Percentiles rank a stretch among this genome's conserved stretches.
These are phyloP conservation scores for Balakata baccata DNA, from an alignment of 345 rosid species.

Conservation along the genomic window DNA sequence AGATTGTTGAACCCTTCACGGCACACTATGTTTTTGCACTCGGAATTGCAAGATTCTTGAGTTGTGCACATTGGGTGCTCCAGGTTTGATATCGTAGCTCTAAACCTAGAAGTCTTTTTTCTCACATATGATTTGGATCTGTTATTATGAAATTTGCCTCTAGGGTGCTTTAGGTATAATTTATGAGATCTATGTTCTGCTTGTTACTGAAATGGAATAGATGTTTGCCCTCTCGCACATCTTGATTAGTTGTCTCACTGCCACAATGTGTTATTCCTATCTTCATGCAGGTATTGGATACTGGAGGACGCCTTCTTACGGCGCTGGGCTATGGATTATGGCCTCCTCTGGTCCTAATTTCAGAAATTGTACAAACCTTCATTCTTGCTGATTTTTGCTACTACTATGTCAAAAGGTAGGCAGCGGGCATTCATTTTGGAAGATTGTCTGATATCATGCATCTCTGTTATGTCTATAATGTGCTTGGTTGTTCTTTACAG, in stretches of 20 bases:
- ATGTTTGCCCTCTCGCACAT: no score
- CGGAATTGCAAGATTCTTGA: slow-evolving; percentile 31
- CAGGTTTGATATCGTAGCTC: slow-evolving; percentile 21
- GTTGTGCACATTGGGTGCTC: slow-evolving; percentile 33
- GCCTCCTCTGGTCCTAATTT: slow-evolving; percentile 29
- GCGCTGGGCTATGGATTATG: slow-evolving; percentile 31
- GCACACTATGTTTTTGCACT: slow-evolving; percentile 35
- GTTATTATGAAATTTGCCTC: not conserved
- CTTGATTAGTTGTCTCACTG: not conserved
- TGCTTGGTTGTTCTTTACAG: slow-evolving; percentile 15
- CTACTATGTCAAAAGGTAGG: slow-evolving; percentile 28
- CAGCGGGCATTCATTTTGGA: not conserved
- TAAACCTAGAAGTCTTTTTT: not conserved
- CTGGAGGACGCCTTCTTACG: slow-evolving; percentile 21
- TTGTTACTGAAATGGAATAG: no score
- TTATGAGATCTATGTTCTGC: no score
- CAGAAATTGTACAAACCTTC: slow-evolving; percentile 31
- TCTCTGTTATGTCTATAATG: not conserved
- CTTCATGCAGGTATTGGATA: slow-evolving; percentile 23
- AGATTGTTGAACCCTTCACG: slow-evolving; percentile 35
- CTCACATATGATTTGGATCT: not conserved
- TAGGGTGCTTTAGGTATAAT: no score
- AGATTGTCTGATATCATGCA: not conserved
- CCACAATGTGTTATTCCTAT: not conserved
- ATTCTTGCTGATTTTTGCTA: slow-evolving; percentile 36